Base-by-base conservation (phyloP, 352 stramenopile genomes). In the Globisporangium uncinulatum region DNA sequence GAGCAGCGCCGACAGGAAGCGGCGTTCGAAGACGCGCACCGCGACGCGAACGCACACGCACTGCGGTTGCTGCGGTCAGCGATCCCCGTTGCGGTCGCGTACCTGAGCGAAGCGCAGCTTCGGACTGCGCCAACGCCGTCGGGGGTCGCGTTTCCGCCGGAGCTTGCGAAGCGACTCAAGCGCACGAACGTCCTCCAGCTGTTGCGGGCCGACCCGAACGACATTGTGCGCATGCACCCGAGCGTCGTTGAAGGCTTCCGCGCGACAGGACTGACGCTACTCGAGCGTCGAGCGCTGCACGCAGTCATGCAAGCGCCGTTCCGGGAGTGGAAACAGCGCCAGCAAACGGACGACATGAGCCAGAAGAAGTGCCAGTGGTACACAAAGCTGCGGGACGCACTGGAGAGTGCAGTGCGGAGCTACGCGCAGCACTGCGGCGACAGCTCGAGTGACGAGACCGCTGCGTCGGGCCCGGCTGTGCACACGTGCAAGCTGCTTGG, bases 271-370 rank as follows among this genome's bases (percentile, higher is more conserved):
- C 65, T 97, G 31, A 84, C 82, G 15, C 59, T 97, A 14, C 67
- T 95, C 14, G 89, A 97, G 57, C 76, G 89, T n/a, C 79, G 89
- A 19, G 89, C 86, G 42, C 66, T 97, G 9, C 89, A 97, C 57
- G 69, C 69, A 5, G 83, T 87, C 29, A 56, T 97, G 54, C 69
- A 67, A 50, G 48, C 44, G 19, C 68, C 83, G 1, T 76, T 69
- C 10, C 68, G 59, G 0, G 74, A 83, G 54, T 97, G 89, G 89
- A 74, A 29, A 29, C 24, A 79, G 37, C 82, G 79, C 21, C 81
- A 90, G 55, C 73, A 90, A 62, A 77, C 78, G 17, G 87, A 96
- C 36, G 84, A 92, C 19, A 81, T 92, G 74, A 83, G 77, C 2
- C 73, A 87, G 43, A 72, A 82, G 42, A 96, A 96, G 68, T 81